These are phyloP conservation scores for Lepidium aucheri DNA, from an alignment of 345 rosid genomes.

Conservation along the genomic window DNA sequence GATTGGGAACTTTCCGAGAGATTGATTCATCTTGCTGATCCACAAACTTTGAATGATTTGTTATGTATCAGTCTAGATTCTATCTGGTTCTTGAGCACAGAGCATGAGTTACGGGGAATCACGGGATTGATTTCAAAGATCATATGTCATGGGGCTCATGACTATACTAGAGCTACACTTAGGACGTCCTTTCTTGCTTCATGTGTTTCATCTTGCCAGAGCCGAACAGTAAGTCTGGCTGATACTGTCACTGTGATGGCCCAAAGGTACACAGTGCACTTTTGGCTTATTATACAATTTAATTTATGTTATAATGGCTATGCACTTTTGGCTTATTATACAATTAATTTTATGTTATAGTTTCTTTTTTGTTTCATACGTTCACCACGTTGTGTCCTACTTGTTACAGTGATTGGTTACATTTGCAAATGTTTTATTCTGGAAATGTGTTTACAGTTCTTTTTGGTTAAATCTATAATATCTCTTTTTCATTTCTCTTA, in stretches of 20 bases:
- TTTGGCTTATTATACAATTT: not conserved
- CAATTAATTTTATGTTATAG: not conserved
- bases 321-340: not conserved
- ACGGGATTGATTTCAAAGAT: slow-evolving; percentile 66
- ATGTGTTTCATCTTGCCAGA: slow-evolving; percentile 90
- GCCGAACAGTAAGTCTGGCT: slow-evolving; percentile 67
- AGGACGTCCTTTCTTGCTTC: slow-evolving; percentile 96
- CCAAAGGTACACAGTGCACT: slow-evolving; percentile 47
- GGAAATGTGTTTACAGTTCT: not conserved
- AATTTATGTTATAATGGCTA: not conserved
- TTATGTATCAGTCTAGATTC: slow-evolving; percentile 84
- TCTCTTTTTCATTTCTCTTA: not conserved
- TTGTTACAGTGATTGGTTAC: not conserved
- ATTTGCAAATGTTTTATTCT: not conserved
- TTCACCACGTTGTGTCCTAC: not conserved
- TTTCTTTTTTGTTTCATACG: not conserved
- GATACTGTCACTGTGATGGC: slow-evolving; percentile 94
- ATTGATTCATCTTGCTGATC: slow-evolving; percentile 63
- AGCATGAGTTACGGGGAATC: slow-evolving; percentile 55
- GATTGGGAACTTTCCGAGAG: slow-evolving; percentile 86
- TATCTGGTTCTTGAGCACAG: slow-evolving; percentile 82
- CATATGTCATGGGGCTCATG: slow-evolving; percentile 78
- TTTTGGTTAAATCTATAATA: not conserved
- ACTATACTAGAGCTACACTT: slow-evolving; percentile 92
- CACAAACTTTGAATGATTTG: slow-evolving; percentile 76